Conservation (phyloP, 768 basidiomycete species). For the Tephrocybe sp. region DNA sequence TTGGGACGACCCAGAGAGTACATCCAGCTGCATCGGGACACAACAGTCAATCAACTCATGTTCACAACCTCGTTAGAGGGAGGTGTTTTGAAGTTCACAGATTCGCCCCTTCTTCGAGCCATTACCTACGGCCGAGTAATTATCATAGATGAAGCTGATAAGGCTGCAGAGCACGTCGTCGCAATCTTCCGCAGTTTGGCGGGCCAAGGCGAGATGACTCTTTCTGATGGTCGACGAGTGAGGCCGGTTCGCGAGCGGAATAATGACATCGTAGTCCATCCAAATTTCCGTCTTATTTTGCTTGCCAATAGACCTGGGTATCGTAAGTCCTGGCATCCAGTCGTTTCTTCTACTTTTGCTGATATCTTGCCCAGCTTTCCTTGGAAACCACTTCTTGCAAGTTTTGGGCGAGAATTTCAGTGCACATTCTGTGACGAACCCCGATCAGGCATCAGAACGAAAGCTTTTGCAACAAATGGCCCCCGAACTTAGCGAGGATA, state of each 20-base stretch:
- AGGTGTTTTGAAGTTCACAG: conserved; percentile 56
- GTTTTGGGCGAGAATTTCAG: conserved; percentile 71
- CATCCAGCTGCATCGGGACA: conserved; percentile 67
- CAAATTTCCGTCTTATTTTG: conserved; percentile 59
- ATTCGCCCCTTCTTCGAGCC: conserved; percentile 65
- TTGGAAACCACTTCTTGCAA: conserved; percentile 72
- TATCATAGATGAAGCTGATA: conserved; percentile 71
- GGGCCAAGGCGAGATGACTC: conserved; percentile 59
- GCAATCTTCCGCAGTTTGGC: conserved; percentile 70
- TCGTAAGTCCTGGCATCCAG: conserved; percentile 42
- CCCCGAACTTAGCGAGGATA: conserved; percentile 52
- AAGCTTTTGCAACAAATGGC: conserved; percentile 59
- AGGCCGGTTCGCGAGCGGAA: conserved; percentile 41
- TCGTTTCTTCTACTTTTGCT: background rate
- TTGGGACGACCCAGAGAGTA: conserved; percentile 64
- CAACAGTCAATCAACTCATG: conserved; percentile 70
- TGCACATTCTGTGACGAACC: conserved; percentile 63
- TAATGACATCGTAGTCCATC: conserved; percentile 58
- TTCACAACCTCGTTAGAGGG: conserved; percentile 59
- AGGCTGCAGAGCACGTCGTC: conserved; percentile 71
- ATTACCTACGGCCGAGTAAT: conserved; percentile 61
- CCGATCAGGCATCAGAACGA: conserved; percentile 63
- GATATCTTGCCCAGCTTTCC: conserved; percentile 46
- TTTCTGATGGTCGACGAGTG: conserved; percentile 62
- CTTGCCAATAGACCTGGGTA: conserved; percentile 70